Conservation (phyloP, 805 yeast genomes). For the Ogataea siamensis region DNA sequence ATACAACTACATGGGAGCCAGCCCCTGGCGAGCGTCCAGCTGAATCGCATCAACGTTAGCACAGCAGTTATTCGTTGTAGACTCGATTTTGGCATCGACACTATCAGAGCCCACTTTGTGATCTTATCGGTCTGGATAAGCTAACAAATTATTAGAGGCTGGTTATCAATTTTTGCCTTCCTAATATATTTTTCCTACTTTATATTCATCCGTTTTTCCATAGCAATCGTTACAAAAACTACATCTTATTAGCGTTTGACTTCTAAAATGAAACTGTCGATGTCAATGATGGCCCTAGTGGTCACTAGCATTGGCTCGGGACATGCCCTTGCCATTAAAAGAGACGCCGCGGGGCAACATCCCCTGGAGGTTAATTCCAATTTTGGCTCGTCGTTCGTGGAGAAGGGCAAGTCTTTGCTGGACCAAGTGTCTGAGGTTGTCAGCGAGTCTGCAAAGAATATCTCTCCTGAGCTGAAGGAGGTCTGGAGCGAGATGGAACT, state of each 20-base stretch:
- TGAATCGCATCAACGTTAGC: too few relatives aligned
- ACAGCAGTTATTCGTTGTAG: too few relatives aligned
- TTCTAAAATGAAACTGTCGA: constrained; percentile 7
- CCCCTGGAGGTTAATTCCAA: constrained; percentile 8
- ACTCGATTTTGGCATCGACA: too few relatives aligned
- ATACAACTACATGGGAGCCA: too few relatives aligned
- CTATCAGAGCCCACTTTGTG: too few relatives aligned
- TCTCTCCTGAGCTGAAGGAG: constrained; percentile 48
- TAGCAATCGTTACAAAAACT: constrained; percentile 3
- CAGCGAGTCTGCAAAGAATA: constrained; percentile 47
- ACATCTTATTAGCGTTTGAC: neutral
- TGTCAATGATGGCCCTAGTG: constrained; percentile 12
- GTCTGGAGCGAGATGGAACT: constrained; percentile 65
- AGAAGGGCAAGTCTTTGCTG: constrained; percentile 26
- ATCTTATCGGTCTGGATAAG: constrained; percentile 2
- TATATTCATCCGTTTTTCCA: constrained; percentile 1
- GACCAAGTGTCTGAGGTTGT: constrained; percentile 49
- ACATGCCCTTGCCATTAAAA: constrained; percentile 9
- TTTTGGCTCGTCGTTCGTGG: neutral
- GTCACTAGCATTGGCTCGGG: constrained; percentile 8
- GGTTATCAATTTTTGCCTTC: constrained; percentile 12
- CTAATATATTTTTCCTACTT: constrained; percentile 2
- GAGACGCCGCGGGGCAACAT: constrained; percentile 9
- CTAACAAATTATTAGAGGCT: constrained; percentile 1
- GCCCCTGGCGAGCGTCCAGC: too few relatives aligned